Percentiles rank a stretch among this genome's conserved stretches.
These are phyloP conservation scores for Hydnomerulius pinastri DNA, from an alignment of 768 basidiomycete species.

Conservation along the genomic window DNA sequence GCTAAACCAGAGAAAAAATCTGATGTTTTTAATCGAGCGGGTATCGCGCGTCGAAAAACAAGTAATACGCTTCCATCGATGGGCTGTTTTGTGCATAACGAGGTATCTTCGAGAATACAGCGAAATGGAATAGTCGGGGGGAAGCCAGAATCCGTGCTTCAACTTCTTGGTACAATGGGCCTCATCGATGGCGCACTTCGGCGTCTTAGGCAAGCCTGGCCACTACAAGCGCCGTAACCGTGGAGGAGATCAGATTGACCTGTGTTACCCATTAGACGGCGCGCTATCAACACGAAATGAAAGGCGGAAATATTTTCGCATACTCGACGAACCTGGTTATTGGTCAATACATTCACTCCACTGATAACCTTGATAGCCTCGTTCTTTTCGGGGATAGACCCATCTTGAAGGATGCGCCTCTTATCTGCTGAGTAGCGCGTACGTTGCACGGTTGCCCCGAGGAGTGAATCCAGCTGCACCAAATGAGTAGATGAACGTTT, in stretches of 20 bases:
- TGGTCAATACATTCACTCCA: constrained; percentile 73
- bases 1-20: neutral
- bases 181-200: neutral
- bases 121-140: neutral
- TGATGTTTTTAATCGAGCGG: neutral
- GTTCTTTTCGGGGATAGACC: constrained; percentile 32
- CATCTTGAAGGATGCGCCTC: constrained; percentile 67
- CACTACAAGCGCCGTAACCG: constrained; percentile 37
- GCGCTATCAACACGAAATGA: constrained; percentile 1
- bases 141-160: neutral
- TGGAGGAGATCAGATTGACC: constrained; percentile 49
- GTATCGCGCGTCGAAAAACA: neutral
- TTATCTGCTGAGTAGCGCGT: constrained; percentile 69
- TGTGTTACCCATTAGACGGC: constrained; percentile 10
- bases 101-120: neutral
- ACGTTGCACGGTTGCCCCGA: constrained; percentile 85
- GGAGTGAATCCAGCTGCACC: constrained; percentile 73
- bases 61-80: neutral
- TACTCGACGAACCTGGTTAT: constrained; percentile 66
- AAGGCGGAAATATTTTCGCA: neutral
- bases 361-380: constrained; percentile 58
- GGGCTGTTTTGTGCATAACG: neutral
- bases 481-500: neutral
- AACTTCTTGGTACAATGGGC: neutral
- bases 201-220: constrained; percentile 34